phyloP scores from a whole-genome alignment of 768 basidiomycete species.

The Panaeolus papilionaceus region DNA sequence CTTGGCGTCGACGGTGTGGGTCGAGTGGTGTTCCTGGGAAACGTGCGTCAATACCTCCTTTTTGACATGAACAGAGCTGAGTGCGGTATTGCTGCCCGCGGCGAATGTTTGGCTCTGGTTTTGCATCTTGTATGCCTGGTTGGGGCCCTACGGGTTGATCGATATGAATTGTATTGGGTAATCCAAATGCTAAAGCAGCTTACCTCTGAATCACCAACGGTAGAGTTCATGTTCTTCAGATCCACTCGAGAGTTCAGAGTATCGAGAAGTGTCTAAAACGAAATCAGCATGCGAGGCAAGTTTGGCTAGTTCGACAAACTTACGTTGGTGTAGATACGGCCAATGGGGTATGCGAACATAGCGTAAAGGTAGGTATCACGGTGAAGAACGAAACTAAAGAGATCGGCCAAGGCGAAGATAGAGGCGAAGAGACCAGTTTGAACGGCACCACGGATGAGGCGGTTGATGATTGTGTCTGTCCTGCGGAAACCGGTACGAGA shows the following conservation, averaged over 20 bases:
- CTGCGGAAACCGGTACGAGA: conserved; percentile 56
- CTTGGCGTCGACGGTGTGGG: conserved; percentile 12
- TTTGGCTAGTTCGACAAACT: conserved; percentile 23
- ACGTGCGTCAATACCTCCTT: conserved; percentile 24
- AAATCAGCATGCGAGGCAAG: not conserved
- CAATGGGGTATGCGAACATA: conserved; percentile 42
- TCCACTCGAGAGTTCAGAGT: conserved; percentile 47
- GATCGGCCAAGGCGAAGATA: conserved; percentile 55
- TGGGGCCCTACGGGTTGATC: conserved; percentile 20
- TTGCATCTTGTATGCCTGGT: conserved; percentile 32
- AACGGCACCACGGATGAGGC: conserved; percentile 59
- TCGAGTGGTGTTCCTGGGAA: conserved; percentile 5
- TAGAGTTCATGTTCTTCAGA: conserved; percentile 30
- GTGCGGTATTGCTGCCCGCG: not conserved
- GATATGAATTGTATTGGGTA: conserved; percentile 1
- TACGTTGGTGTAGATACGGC: conserved; percentile 55
- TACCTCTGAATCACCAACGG: not conserved
- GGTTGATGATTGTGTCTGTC: conserved; percentile 59
- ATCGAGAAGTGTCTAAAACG: conserved; percentile 47
- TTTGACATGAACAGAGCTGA: not conserved
- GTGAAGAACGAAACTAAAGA: conserved; percentile 47
- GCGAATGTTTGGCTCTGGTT: conserved; percentile 30
- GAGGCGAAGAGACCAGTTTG: conserved; percentile 61
- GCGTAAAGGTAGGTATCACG: conserved; percentile 42
- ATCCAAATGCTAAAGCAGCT: conserved; percentile 5